Percentiles rank a stretch among this genome's conserved stretches.
These are phyloP conservation scores for Eimeria acervulina DNA, from an alignment of 169 alveolate species.

Conservation along the genomic window DNA sequence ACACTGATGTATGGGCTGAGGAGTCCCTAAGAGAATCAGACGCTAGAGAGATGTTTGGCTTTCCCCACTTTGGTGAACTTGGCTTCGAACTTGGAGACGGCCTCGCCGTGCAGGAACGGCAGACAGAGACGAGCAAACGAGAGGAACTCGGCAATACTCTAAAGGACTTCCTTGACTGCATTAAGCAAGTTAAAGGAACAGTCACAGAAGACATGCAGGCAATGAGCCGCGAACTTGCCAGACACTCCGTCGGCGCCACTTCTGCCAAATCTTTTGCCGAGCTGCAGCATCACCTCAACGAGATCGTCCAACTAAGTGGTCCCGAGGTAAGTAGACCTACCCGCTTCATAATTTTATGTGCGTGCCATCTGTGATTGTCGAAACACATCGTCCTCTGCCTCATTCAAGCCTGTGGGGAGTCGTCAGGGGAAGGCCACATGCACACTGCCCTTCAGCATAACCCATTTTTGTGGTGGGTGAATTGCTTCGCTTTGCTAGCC, in stretches of 20 bases:
- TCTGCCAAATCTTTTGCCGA: slow-evolving; percentile 62
- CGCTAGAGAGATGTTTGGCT: background rate
- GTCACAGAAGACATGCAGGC: slow-evolving; percentile 38
- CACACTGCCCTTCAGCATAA: background rate
- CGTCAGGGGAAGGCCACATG: background rate
- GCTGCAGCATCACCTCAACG: slow-evolving; percentile 69
- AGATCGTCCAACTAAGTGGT: slow-evolving; percentile 64
- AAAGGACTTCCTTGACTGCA: slow-evolving; percentile 7
- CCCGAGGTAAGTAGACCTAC: slow-evolving; percentile 56
- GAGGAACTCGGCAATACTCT: slow-evolving; percentile 7
- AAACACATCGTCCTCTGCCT: background rate
- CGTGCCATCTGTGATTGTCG: background rate
- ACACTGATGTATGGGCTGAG: slow-evolving; percentile 30
- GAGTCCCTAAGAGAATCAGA: background rate
- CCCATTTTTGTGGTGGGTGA: background rate
- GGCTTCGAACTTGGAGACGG: background rate
- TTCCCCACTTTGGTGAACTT: background rate
- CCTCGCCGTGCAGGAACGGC: slow-evolving; percentile 8
- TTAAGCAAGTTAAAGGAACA: slow-evolving; percentile 18
- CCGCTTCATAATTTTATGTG: background rate
- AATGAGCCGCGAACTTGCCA: slow-evolving; percentile 54
- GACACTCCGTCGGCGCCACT: slow-evolving; percentile 31
- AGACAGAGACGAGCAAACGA: background rate
- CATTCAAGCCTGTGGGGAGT: background rate
- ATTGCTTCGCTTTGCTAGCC: background rate